phyloP scores from a whole-genome alignment of 129 eudicot genomes.

The Dittrichia graveolens region DNA sequence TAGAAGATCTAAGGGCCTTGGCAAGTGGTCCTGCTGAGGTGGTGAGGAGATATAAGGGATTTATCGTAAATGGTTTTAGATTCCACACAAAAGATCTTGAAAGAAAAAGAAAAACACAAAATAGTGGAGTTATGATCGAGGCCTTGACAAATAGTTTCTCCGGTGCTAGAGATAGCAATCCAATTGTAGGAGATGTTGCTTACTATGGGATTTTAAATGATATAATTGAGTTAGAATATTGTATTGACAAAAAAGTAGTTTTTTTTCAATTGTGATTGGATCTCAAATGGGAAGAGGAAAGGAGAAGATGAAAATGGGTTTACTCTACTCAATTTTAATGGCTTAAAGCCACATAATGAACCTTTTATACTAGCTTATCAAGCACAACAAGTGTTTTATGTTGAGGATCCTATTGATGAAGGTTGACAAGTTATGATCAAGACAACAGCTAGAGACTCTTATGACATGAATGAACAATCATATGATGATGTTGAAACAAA shows the following conservation, averaged over 20 bases:
- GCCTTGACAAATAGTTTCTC: slow-evolving; percentile 19
- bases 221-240: neutral
- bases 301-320: slow-evolving; percentile 1
- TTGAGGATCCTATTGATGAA: neutral
- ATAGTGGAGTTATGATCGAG: slow-evolving; percentile 21
- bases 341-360: slow-evolving; percentile 11
- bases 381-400: slow-evolving; percentile 27
- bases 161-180: slow-evolving; percentile 7
- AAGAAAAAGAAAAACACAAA: slow-evolving; percentile 26
- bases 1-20: neutral
- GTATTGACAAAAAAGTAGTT: slow-evolving; percentile 7
- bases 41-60: neutral
- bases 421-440: slow-evolving; percentile 24
- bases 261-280: neutral
- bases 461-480: slow-evolving; percentile 17
- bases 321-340: slow-evolving; percentile 19
- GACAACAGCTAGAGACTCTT: slow-evolving; percentile 24
- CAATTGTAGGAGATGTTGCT: slow-evolving; percentile 10
- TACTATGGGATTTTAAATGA: neutral
- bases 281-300: slow-evolving; percentile 15
- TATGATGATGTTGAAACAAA: slow-evolving; percentile 23
- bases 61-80: slow-evolving; percentile 11
- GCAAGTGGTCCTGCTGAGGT: neutral
- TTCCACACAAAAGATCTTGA: slow-evolving; percentile 15
- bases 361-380: slow-evolving; percentile 27